Base-by-base conservation (phyloP, 2,329 filamentous ascomycete species). In the Microdochium paspali region DNA sequence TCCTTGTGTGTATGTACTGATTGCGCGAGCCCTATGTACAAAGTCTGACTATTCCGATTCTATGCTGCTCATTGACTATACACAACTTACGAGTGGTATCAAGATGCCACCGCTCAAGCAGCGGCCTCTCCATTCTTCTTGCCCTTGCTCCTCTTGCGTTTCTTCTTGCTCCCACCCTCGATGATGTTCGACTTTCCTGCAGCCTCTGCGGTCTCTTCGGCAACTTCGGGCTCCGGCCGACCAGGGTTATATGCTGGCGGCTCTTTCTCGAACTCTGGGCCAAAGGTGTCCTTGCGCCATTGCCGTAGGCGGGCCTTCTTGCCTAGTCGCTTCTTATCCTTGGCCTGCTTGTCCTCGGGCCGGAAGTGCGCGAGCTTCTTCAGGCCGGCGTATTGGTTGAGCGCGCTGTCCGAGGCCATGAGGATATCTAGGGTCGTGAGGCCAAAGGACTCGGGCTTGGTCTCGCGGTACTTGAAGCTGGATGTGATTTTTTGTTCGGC, bases 301-400 rank as follows among this genome's bases (percentile, higher is more conserved):
- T 96, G 80, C 60, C 90, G 75, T 51, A 98, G 72, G 20, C 91
- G 77, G 7, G 87, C 88, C 71, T 97, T 97, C 79, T 97, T 98
- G 54, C 88, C 86, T 25, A 97, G 75, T 57, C 80, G 78, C 74
- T 95, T 95, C 70, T 83, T 82, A 61, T 98, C 93, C 58, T 84
- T 86, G 55, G 78, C 76, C 75, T 97, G 97, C 77, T 94, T 93
- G 58, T 90, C 87, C 3, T 76, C 72, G 62, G 96, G 90, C 48
- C 93, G 79, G 72, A 93, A 98, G 4, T 87, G 76, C 4, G 91
- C 90, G 50, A 96, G 79, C 70, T 96, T 97, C 77, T 98, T 98
- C 59, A 98, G 72, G 6, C 93, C 91, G 4, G 85, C 91, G 61
- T 85, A 98, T 54, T 90, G 77, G 66, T 98, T 98, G 54, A 98